Evolutionary conservation across 2,329 filamentous ascomycete species (phyloP).

Genomic region (Penicillium sp.): DNA sequence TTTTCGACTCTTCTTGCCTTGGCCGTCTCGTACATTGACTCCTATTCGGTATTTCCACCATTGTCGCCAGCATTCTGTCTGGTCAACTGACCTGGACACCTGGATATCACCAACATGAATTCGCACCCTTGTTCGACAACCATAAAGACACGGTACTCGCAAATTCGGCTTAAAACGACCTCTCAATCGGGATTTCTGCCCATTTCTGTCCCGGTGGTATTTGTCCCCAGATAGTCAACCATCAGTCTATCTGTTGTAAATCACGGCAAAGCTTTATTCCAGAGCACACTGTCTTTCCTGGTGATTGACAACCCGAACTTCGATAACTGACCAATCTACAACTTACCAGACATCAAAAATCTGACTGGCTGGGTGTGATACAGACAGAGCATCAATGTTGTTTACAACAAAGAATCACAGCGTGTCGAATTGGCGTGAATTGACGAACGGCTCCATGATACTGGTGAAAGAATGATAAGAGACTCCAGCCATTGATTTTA

Average conservation of each 20-base stretch:
- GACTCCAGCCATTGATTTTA: constrained; percentile 3
- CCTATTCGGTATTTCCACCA: not conserved
- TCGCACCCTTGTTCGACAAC: not conserved
- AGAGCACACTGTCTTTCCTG: not conserved
- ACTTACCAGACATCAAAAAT: not conserved
- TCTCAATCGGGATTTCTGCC: not conserved
- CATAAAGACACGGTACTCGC: not conserved
- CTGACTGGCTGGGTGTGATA: not conserved
- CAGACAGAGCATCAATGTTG: not conserved
- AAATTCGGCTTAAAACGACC: not conserved
- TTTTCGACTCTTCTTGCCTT: constrained; percentile 1
- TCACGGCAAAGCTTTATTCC: not conserved
- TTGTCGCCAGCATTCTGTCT: not conserved
- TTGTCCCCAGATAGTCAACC: constrained; percentile 6
- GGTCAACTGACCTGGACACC: not conserved
- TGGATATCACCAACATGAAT: not conserved
- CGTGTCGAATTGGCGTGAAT: not conserved
- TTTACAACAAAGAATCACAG: not conserved
- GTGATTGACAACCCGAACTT: not conserved
- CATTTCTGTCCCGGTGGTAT: constrained; percentile 4
- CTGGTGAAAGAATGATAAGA: not conserved
- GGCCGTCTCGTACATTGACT: constrained; percentile 7
- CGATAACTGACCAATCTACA: not conserved
- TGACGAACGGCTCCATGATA: not conserved
- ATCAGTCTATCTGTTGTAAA: constrained; percentile 18